A percentile compares a stretch with the other conserved stretches of the same genome.
Conservation (phyloP, 768 basidiomycete genomes). For the Termitomyces titanicus region DNA sequence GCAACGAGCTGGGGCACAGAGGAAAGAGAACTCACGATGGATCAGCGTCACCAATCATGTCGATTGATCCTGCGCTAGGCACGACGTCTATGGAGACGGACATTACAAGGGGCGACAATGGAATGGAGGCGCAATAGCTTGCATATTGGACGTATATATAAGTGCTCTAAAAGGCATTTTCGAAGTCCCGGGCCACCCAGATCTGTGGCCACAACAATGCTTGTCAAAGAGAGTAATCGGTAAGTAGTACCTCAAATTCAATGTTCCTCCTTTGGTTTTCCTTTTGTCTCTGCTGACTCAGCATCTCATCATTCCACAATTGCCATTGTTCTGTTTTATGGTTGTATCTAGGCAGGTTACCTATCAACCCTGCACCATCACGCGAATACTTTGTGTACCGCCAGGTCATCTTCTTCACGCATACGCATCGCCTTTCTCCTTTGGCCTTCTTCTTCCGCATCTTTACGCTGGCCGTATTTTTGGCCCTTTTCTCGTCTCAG, state of each 20-base stretch:
- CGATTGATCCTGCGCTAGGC: constrained; percentile 51
- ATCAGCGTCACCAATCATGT: constrained; percentile 72
- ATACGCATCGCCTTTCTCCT: constrained; percentile 61
- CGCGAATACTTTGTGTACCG: constrained; percentile 86
- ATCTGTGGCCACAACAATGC: constrained; percentile 4
- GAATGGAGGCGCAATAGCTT: constrained; percentile 15
- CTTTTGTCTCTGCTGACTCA: constrained; percentile 22
- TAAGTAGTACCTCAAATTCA: not conserved
- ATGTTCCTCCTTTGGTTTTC: constrained; percentile 18
- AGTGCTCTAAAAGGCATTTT: constrained; percentile 15
- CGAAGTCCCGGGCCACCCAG: constrained; percentile 3
- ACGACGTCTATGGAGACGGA: constrained; percentile 62
- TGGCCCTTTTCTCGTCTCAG: constrained; percentile 69
- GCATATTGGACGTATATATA: constrained; percentile 14
- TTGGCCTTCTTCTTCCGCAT: constrained; percentile 64
- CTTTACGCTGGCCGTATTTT: constrained; percentile 81
- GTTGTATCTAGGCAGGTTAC: not conserved
- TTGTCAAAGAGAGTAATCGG: constrained; percentile 1
- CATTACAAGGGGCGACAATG: constrained; percentile 39
- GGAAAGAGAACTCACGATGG: constrained; percentile 42
- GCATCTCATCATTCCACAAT: not conserved
- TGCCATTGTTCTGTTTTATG: constrained; percentile 15
- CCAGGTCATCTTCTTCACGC: constrained; percentile 73
- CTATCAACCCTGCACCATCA: constrained; percentile 33
- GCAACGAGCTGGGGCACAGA: not conserved